Base-by-base conservation (phyloP, 2,329 filamentous ascomycete genomes). In the Neonectria sp. region DNA sequence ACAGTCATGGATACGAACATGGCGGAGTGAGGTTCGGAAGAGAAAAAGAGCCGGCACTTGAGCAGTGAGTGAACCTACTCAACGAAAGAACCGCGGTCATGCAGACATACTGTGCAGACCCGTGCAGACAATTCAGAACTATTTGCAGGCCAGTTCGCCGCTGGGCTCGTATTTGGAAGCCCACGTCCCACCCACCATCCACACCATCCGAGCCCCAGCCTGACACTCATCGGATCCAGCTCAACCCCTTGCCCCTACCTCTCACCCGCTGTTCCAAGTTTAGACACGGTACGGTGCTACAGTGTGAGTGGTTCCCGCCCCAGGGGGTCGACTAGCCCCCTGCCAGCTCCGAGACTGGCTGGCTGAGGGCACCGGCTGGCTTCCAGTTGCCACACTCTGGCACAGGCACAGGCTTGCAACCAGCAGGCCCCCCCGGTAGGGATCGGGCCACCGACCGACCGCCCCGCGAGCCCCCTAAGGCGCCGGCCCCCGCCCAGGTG, bases 261-360 rank as follows among this genome's bases (percentile, higher is more conserved):
- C 55, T 52, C 52, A 53, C 57, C 60, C 56, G 53, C 55, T 64
- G 68, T 69, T 69, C 68, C 68, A 69, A 69, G 68, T 69, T 69
- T 69, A 69, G 67, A 68, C 61, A 65, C 65, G 56, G 53, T 56
- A 68, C 65, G 17, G 49, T 29, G 31, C n/a, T 37, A 67, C 68
- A 63, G 63, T 69, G 67, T 60, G 67, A 55, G 62, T 57, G 55
- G 64, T 46, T 63, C 53, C 46, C 46, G 53, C 15, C 52, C 37
- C 53, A 48, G 31, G 31, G 37, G 62, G 52, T 46, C 55, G n/a
- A 51, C 59, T 60, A 40, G 55, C 60, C 31, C 35, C 29, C 29
- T 9, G 40, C 46, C 52, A 27, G 55, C 48, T 43, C 27, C 63
- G 45, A 17, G 25, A n/a, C 35, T 65, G 51, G 60, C 57, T 65